These are phyloP conservation scores for Theileria sp. DNA, from an alignment of 169 alveolate genomes.

Conservation along the genomic window DNA sequence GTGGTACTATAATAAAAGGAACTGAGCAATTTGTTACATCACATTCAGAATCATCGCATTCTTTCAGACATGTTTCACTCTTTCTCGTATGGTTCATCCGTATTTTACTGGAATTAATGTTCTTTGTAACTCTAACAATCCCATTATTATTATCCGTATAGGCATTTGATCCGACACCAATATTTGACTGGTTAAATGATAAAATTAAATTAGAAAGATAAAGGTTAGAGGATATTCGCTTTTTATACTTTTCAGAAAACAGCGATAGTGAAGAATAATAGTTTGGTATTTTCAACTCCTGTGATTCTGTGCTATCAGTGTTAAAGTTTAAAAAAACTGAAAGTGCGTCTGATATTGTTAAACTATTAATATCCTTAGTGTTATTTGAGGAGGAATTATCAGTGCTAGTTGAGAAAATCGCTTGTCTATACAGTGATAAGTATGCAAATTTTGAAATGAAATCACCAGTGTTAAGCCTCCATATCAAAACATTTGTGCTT, in stretches of 20 bases:
- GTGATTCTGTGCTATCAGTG: background rate
- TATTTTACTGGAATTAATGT: background rate
- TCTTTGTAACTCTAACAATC: background rate
- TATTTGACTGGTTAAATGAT: slow-evolving; percentile 16
- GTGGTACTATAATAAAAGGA: background rate
- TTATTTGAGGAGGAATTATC: background rate
- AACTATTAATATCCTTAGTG: background rate
- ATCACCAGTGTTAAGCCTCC: slow-evolving; percentile 44
- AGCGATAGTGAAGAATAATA: slow-evolving; percentile 31
- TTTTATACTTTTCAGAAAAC: slow-evolving; percentile 51
- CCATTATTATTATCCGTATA: background rate
- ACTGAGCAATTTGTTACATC: background rate
- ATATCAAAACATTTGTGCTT: slow-evolving; percentile 26
- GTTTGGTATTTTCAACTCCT: slow-evolving; percentile 26
- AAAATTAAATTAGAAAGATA: slow-evolving; percentile 34
- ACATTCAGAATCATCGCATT: background rate
- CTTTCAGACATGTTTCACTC: background rate
- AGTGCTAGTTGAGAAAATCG: slow-evolving; percentile 27
- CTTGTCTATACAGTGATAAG: slow-evolving; percentile 41
- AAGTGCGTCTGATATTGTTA: background rate
- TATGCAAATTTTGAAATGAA: slow-evolving; percentile 38
- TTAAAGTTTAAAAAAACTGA: background rate
- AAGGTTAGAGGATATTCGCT: slow-evolving; percentile 8
- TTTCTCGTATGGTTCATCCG: background rate
- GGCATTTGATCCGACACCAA: background rate